phyloP scores from a whole-genome alignment of 805 yeast species.

The Nakazawaea ernobii region DNA sequence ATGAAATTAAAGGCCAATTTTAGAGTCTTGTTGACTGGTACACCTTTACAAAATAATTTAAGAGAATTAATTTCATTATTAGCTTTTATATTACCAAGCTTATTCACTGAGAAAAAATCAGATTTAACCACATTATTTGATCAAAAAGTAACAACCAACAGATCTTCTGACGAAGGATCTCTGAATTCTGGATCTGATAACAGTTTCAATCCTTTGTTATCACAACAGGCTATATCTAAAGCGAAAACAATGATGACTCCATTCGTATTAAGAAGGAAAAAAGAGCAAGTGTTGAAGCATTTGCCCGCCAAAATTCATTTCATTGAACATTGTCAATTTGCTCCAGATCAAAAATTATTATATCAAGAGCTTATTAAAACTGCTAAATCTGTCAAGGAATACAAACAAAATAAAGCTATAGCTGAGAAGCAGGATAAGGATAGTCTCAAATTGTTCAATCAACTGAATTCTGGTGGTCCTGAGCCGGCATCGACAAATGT shows the following conservation, averaged over 20 bases:
- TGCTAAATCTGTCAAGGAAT: constrained; percentile 30
- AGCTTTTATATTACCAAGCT: constrained; percentile 82
- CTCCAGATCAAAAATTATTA: constrained; percentile 45
- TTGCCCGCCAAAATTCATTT: constrained; percentile 71
- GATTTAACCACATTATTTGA: constrained; percentile 79
- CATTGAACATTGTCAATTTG: constrained; percentile 62
- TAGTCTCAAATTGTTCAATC: neutral
- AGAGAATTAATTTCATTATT: constrained; percentile 84
- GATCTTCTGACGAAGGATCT: neutral
- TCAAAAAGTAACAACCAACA: constrained; percentile 68
- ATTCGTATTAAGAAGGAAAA: constrained; percentile 86
- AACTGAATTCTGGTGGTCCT: constrained; percentile 16
- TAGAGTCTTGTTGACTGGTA: constrained; percentile 86
- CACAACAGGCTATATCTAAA: constrained; percentile 85
- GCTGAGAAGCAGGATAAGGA: neutral
- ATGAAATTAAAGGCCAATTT: constrained; percentile 83
- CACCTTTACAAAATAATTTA: constrained; percentile 92
- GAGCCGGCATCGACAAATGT: constrained; percentile 55
- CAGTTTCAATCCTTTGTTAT: constrained; percentile 70
- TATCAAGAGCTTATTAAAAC: constrained; percentile 54
- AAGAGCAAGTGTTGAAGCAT: constrained; percentile 86
- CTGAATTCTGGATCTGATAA: constrained; percentile 35
- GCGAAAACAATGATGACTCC: constrained; percentile 99
- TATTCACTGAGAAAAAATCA: constrained; percentile 76
- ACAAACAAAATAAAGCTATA: neutral